These are phyloP conservation scores for Ceratocystis huliohia DNA, from an alignment of 2,329 filamentous ascomycete genomes.

Conservation along the genomic window DNA sequence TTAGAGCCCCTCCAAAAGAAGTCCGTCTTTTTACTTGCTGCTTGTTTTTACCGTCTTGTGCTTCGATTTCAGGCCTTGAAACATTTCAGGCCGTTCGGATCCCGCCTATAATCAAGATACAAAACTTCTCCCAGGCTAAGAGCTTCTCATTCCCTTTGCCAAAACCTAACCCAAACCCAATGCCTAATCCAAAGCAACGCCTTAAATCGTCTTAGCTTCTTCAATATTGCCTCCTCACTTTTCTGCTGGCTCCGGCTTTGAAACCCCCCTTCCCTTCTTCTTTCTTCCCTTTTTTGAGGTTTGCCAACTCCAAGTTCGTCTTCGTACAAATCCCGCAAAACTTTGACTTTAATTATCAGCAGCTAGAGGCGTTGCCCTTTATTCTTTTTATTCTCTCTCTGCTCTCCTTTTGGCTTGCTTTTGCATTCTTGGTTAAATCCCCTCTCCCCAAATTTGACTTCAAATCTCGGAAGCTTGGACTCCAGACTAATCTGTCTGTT, in stretches of 20 bases:
- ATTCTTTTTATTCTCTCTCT: neutral
- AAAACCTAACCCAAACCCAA: too few species aligned
- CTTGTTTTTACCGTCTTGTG: too few species aligned
- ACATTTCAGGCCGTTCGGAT: too few species aligned
- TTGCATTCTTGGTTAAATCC: neutral
- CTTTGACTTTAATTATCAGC: too few species aligned
- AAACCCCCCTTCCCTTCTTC: neutral
- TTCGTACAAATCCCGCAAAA: slow-evolving; percentile 5
- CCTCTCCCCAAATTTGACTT: neutral
- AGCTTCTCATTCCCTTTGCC: too few species aligned
- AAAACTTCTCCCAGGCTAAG: too few species aligned
- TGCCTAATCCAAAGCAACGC: neutral
- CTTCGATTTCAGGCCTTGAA: too few species aligned
- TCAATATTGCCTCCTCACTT: neutral
- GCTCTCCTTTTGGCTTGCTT: neutral
- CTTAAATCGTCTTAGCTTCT: neutral
- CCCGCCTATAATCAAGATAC: too few species aligned
- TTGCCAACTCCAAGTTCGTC: neutral
- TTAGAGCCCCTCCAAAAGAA: too few species aligned
- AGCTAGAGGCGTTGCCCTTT: neutral
- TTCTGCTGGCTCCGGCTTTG: neutral
- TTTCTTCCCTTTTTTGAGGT: neutral
- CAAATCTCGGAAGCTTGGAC: slow-evolving; percentile 5
- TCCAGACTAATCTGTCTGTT: neutral
- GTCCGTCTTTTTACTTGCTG: too few species aligned